phyloP scores from a whole-genome alignment of 2,329 filamentous ascomycete species.

The Diaporthe sp. region DNA sequence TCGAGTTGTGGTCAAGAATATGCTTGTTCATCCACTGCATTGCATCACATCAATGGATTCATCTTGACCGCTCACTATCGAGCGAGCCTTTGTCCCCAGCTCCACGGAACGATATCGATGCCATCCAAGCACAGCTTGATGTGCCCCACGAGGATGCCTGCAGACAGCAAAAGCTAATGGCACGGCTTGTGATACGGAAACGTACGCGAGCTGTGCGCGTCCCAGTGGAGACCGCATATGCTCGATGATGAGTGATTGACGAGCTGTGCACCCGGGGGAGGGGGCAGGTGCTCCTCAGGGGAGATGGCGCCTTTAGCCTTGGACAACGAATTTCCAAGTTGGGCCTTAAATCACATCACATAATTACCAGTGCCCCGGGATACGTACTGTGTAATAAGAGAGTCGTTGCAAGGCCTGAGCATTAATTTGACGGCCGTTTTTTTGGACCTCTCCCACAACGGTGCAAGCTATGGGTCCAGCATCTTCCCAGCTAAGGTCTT shows the following conservation, averaged over 20 bases:
- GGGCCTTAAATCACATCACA: conserved; percentile 22
- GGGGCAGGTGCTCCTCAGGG: conserved; percentile 25
- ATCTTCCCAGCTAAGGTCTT: conserved; percentile 35
- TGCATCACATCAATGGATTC: conserved; percentile 4
- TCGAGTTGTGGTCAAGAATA: not conserved
- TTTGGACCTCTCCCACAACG: not conserved
- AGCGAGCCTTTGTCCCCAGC: conserved; percentile 10
- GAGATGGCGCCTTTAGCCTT: not conserved
- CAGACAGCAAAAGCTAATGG: conserved; percentile 25
- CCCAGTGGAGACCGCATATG: conserved; percentile 19
- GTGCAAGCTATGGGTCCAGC: conserved; percentile 30
- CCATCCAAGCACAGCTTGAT: conserved; percentile 20
- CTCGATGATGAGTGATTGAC: conserved; percentile 30
- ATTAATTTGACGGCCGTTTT: conserved; percentile 18
- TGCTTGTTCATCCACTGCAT: conserved; percentile 1
- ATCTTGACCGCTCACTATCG: conserved; percentile 19
- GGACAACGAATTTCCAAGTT: conserved; percentile 20
- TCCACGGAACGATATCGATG: not conserved
- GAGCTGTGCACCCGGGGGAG: conserved; percentile 12
- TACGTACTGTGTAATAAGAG: conserved; percentile 21
- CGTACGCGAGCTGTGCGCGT: conserved; percentile 27
- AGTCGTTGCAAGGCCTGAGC: not conserved
- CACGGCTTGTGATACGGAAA: conserved; percentile 11
- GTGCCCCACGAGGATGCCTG: conserved; percentile 23
- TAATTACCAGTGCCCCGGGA: conserved; percentile 4